These are phyloP conservation scores for Malus orientalis DNA, from an alignment of 306 rosid genomes.

Conservation along the genomic window DNA sequence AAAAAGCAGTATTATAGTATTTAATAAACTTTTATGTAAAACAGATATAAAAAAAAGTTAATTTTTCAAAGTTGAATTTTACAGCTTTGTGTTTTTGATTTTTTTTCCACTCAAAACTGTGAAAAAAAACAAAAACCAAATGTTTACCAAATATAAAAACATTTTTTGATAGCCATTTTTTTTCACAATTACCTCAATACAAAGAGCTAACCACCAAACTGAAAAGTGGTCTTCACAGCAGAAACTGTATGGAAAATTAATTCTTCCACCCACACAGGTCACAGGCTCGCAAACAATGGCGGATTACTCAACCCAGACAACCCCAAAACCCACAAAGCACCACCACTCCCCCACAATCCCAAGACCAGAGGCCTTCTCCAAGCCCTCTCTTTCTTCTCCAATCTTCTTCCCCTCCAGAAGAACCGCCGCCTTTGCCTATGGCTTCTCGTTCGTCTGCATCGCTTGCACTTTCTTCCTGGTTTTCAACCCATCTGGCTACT, in stretches of 20 bases:
- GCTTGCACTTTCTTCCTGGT: background rate
- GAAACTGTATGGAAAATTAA: background rate
- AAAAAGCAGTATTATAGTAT: too few relatives aligned
- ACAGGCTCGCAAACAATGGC: background rate
- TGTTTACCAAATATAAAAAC: too few relatives aligned
- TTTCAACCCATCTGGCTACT: slow-evolving; percentile 7
- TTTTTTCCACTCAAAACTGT: too few relatives aligned
- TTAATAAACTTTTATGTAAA: too few relatives aligned
- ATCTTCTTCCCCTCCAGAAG: slow-evolving; percentile 5
- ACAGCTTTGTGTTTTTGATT: too few relatives aligned
- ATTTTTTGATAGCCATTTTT: too few relatives aligned
- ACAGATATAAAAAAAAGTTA: too few relatives aligned
- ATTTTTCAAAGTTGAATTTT: too few relatives aligned
- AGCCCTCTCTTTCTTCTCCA: background rate
- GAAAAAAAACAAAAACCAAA: too few relatives aligned
- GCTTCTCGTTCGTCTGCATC: background rate
- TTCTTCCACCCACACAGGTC: background rate
- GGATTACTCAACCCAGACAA: background rate
- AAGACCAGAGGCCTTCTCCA: background rate
- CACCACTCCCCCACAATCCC: background rate
- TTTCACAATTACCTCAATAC: too few relatives aligned
- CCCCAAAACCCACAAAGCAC: background rate
- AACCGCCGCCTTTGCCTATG: slow-evolving; percentile 1
- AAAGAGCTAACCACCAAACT: background rate
- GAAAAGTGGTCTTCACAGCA: background rate